Evolutionary conservation across 2,329 filamentous ascomycete species (phyloP).

Genomic region (Botrytis aclada): DNA sequence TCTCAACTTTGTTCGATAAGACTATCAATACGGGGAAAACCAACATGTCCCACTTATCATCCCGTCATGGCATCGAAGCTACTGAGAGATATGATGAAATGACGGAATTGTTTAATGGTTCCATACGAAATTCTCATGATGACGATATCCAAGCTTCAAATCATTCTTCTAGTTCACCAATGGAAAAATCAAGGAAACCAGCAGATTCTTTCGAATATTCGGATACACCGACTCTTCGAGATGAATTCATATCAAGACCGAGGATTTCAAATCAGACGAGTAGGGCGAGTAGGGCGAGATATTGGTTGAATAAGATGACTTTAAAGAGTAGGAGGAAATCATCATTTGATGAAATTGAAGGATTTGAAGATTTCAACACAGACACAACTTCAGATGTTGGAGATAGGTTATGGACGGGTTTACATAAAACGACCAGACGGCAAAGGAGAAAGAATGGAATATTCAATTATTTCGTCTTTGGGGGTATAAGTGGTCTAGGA

Average conservation of each 20-base stretch:
- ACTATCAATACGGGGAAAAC: background rate
- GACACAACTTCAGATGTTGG: constrained; percentile 1
- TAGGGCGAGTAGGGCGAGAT: constrained; percentile 22
- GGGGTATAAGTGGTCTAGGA: constrained; percentile 39
- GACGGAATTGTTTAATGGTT: background rate
- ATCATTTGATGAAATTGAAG: constrained; percentile 5
- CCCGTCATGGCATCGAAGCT: background rate
- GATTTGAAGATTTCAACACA: background rate
- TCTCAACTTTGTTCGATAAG: constrained; percentile 4
- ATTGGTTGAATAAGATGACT: constrained; percentile 16
- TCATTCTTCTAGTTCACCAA: background rate
- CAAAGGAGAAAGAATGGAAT: constrained; percentile 26
- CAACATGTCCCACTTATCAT: constrained; percentile 7
- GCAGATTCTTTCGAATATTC: constrained; percentile 18
- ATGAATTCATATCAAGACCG: constrained; percentile 18
- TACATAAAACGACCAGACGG: constrained; percentile 9
- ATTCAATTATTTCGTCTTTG: constrained; percentile 38
- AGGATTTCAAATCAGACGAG: constrained; percentile 18
- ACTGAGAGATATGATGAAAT: constrained; percentile 4
- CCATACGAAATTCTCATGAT: background rate
- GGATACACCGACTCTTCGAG: constrained; percentile 20
- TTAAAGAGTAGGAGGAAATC: constrained; percentile 5
- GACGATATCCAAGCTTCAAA: constrained; percentile 6
- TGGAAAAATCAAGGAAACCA: background rate
- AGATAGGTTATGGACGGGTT: constrained; percentile 20